A percentile compares a stretch with the other conserved stretches of the same genome.
Evolutionary conservation across 805 yeast genomes (phyloP).

Genomic region (Allodekkera sacchari): DNA sequence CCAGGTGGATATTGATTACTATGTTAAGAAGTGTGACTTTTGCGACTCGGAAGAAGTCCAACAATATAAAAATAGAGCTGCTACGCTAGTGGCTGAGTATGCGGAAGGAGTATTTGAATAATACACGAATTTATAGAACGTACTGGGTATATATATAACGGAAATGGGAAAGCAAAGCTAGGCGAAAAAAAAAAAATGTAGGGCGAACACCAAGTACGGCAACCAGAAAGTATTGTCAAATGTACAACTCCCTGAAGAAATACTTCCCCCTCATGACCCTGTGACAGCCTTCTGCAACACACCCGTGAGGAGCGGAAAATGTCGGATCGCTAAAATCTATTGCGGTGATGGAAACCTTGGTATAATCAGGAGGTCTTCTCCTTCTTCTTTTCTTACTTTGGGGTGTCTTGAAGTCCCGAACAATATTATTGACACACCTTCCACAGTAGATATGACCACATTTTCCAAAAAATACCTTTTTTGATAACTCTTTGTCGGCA

Average conservation of each 20-base stretch:
- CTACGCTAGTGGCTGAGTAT: too few relatives aligned
- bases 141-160: too few relatives aligned
- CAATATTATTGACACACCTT: conserved; percentile 65
- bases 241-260: conserved; percentile 48
- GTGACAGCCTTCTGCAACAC: conserved; percentile 49
- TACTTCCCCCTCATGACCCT: conserved; percentile 35
- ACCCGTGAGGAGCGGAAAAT: conserved; percentile 46
- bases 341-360: conserved; percentile 10
- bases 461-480: conserved; percentile 51
- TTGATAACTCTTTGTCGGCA: conserved; percentile 52
- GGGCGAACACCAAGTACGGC: too few relatives aligned
- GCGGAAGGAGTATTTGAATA: too few relatives aligned
- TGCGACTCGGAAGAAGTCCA: conserved; percentile 7
- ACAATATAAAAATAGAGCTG: too few relatives aligned
- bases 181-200: too few relatives aligned
- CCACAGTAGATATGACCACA: conserved; percentile 92
- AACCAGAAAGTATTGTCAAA: too few relatives aligned
- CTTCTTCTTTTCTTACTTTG: conserved; percentile 11
- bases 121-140: too few relatives aligned
- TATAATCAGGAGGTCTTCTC: conserved; percentile 12
- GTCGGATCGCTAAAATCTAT: conserved; percentile 32
- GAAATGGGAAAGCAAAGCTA: too few relatives aligned
- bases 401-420: conserved; percentile 22
- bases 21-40: conserved; percentile 13
- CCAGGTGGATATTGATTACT: conserved; percentile 16